A percentile compares a stretch with the other conserved stretches of the same genome.
These are phyloP conservation scores for Schoenoplectus tabernaemontani DNA, from an alignment of 202 grass and related monocot species.

Conservation along the genomic window DNA sequence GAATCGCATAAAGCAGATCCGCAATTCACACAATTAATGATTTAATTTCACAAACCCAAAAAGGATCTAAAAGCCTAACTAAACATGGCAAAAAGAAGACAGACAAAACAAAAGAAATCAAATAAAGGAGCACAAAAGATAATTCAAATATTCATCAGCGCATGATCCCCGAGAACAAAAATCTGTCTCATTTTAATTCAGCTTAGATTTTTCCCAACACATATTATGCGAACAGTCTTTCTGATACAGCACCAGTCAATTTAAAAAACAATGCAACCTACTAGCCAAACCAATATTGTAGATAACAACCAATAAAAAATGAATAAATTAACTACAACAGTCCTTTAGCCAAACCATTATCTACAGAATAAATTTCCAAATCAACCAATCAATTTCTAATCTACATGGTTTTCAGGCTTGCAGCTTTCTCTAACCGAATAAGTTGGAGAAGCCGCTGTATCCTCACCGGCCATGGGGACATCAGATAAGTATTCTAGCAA, in stretches of 20 bases:
- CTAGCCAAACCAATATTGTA: not conserved
- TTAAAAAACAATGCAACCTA: not conserved
- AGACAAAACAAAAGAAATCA: too few relatives aligned
- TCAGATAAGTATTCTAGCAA: slow-evolving; percentile 56
- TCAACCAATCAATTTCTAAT: slow-evolving; percentile 18
- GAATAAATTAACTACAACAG: not conserved
- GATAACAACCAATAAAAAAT: not conserved
- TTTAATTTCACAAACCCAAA: not conserved
- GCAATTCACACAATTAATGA: too few relatives aligned
- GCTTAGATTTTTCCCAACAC: not conserved
- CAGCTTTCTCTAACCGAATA: slow-evolving; percentile 8
- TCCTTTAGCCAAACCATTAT: slow-evolving; percentile 3
- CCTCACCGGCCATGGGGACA: slow-evolving; percentile 39
- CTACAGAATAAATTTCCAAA: slow-evolving; percentile 16
- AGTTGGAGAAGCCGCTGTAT: not conserved
- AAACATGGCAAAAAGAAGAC: too few relatives aligned
- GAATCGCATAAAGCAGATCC: not conserved
- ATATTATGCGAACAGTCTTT: not conserved
- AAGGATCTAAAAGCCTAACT: not conserved
- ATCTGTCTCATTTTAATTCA: not conserved
- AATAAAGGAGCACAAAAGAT: not conserved
- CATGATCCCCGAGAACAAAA: not conserved
- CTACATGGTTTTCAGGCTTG: slow-evolving; percentile 20
- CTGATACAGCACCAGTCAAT: not conserved
- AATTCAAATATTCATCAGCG: not conserved